Percentiles rank a stretch among this genome's conserved stretches.
Evolutionary conservation across 768 basidiomycete species (phyloP).

Genomic region (Russula brevipes): DNA sequence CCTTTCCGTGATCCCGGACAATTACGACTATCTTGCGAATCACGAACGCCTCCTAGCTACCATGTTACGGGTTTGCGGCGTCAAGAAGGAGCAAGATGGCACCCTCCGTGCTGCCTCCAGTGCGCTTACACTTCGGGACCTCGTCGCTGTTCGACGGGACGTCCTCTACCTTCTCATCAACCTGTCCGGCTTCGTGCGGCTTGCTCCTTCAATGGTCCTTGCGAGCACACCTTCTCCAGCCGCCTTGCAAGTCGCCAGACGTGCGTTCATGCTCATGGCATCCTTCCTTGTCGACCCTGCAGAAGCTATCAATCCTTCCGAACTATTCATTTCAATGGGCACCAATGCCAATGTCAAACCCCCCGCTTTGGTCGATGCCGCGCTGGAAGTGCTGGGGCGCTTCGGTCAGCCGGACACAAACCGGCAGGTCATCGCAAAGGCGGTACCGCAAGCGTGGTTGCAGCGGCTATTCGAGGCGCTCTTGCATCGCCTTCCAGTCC

Average conservation of each 20-base stretch:
- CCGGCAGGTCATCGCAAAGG: constrained; percentile 61
- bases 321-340: constrained; percentile 51
- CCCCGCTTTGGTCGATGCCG: constrained; percentile 60
- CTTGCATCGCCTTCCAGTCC: constrained; percentile 78
- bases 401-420: constrained; percentile 73
- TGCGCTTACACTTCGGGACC: constrained; percentile 63
- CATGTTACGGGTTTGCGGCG: constrained; percentile 60
- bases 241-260: constrained; percentile 43
- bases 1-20: constrained; percentile 70
- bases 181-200: constrained; percentile 48
- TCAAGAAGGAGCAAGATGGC: constrained; percentile 27
- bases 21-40: constrained; percentile 57
- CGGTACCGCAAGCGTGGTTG: constrained; percentile 53
- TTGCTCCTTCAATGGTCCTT: constrained; percentile 39
- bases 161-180: constrained; percentile 63
- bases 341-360: constrained; percentile 44
- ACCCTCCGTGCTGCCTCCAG: constrained; percentile 43
- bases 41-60: constrained; percentile 61
- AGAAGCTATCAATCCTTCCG: constrained; percentile 60
- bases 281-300: constrained; percentile 70
- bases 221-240: constrained; percentile 37
- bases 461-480: constrained; percentile 63
- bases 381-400: constrained; percentile 82
- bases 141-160: constrained; percentile 73
- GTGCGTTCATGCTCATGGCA: constrained; percentile 61